Evolutionary conservation across 169 alveolate genomes (phyloP).

Genomic region (Hepatocystis sp.): DNA sequence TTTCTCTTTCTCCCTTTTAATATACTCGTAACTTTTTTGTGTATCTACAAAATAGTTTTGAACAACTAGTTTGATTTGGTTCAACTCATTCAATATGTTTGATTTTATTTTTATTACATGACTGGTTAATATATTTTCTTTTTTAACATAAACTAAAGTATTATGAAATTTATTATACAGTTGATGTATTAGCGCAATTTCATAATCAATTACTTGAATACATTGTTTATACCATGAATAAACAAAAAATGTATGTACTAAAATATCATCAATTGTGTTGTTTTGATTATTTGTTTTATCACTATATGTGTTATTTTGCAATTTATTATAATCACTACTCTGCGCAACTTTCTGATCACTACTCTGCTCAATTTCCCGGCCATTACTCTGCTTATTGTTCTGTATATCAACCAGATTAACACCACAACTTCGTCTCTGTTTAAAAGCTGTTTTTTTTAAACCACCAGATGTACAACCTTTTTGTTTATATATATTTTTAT

Average conservation of each 20-base stretch:
- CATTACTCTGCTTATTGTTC: too few species aligned
- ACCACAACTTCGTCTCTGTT: too few species aligned
- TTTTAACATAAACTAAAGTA: constrained; percentile 25
- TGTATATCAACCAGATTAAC: too few species aligned
- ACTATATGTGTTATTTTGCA: too few species aligned
- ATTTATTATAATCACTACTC: too few species aligned
- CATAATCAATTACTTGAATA: constrained; percentile 7
- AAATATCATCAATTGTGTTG: too few species aligned
- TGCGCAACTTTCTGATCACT: too few species aligned
- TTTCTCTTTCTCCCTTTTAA: not conserved
- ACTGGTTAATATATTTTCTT: constrained; percentile 8
- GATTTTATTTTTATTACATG: constrained; percentile 15
- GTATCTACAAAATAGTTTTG: not conserved
- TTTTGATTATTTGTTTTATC: too few species aligned
- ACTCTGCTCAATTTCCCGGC: too few species aligned
- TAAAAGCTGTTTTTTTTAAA: constrained; percentile 9
- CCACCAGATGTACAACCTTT: not conserved
- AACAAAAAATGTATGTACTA: too few species aligned
- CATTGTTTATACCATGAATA: constrained; percentile 35
- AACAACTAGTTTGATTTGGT: constrained; percentile 4
- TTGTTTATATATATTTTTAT: constrained; percentile 7
- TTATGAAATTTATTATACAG: constrained; percentile 47
- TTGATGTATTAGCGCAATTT: constrained; percentile 21
- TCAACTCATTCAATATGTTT: constrained; percentile 4
- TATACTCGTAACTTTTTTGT: constrained; percentile 1